Evolutionary conservation across 2,329 filamentous ascomycete genomes (phyloP).

Genomic region (Paecilomyces fulvus): DNA sequence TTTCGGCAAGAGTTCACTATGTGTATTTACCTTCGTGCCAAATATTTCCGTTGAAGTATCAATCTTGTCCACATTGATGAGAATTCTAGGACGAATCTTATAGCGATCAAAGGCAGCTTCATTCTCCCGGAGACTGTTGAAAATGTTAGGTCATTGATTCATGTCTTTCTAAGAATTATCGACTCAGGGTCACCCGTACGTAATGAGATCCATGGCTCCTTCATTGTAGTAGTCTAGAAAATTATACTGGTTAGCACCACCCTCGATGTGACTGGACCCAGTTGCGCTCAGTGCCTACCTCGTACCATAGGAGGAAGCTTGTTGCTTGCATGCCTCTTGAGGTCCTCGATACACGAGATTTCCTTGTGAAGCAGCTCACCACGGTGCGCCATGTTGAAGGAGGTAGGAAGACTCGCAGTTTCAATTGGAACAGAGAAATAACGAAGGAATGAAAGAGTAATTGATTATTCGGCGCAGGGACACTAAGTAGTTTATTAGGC

Average conservation of each 20-base stretch:
- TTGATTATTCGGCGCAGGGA: background rate
- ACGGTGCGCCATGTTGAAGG: conserved; percentile 21
- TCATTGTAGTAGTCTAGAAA: conserved; percentile 48
- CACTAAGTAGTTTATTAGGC: background rate
- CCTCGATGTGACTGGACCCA: background rate
- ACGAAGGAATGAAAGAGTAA: background rate
- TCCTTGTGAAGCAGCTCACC: conserved; percentile 18
- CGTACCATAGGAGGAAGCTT: conserved; percentile 33
- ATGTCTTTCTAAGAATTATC: background rate
- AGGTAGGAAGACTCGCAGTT: background rate
- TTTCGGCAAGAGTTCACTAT: background rate
- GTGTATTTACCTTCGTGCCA: conserved; percentile 23
- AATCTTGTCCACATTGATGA: conserved; percentile 27
- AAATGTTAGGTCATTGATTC: background rate
- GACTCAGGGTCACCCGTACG: conserved; percentile 17
- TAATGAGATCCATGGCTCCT: conserved; percentile 48
- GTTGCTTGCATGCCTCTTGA: conserved; percentile 32
- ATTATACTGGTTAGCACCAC: background rate
- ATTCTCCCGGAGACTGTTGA: conserved; percentile 42
- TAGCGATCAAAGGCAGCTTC: conserved; percentile 45
- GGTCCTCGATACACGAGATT: conserved; percentile 23
- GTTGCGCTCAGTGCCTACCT: conserved; percentile 14
- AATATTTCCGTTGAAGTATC: conserved; percentile 38
- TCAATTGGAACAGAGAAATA: background rate
- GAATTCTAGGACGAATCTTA: conserved; percentile 34